Conservation (phyloP, 306 rosid species). For the Cucumis melo region DNA sequence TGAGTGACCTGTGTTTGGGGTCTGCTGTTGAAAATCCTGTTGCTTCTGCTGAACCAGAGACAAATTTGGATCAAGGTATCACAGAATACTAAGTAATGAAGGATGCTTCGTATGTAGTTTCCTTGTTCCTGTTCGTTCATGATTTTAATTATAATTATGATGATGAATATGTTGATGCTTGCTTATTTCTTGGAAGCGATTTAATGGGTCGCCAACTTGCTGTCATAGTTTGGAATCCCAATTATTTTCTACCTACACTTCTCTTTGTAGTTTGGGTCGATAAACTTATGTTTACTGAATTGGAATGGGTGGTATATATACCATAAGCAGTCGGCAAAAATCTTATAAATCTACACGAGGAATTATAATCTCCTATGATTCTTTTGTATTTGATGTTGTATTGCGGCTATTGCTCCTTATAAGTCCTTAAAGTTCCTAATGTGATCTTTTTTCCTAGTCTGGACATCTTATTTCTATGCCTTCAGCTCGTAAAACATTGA, state of each 20-base stretch:
- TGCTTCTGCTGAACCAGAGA: conserved; percentile 19
- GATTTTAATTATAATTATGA: background rate
- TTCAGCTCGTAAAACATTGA: background rate
- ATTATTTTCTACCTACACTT: background rate
- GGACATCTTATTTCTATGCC: background rate
- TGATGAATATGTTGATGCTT: background rate
- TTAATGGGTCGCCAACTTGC: background rate
- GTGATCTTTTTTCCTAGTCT: background rate
- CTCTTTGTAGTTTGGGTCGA: background rate
- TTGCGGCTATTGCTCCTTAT: background rate
- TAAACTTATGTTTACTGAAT: background rate
- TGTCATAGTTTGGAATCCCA: background rate
- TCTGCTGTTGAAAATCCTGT: conserved; percentile 21
- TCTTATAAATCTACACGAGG: background rate
- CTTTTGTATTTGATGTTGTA: background rate
- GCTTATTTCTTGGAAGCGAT: background rate
- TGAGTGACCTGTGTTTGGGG: conserved; percentile 57
- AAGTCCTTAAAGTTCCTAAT: background rate
- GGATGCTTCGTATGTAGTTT: background rate
- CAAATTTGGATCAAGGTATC: conserved; percentile 34
- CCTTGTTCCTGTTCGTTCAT: background rate
- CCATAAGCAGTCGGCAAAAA: background rate
- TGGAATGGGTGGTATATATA: background rate
- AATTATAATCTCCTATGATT: background rate
- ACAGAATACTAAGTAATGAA: background rate